A percentile compares a stretch with the other conserved stretches of the same genome.
phyloP scores from a whole-genome alignment of 148 eudicot species.

The Rhododendron kiyosumense region DNA sequence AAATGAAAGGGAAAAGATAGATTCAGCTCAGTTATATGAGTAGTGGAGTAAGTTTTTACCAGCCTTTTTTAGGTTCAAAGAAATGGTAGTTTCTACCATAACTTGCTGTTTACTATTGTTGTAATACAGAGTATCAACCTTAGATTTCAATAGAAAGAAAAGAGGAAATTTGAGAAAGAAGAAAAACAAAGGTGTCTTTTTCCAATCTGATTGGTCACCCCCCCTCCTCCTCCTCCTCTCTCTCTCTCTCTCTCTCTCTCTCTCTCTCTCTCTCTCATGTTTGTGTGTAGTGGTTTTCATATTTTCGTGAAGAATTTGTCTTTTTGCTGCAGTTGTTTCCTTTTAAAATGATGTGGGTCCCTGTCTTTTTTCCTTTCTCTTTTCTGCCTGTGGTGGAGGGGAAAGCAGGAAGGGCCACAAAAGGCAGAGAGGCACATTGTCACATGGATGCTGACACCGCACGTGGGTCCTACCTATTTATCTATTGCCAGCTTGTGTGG shows the following conservation, averaged over 20 bases:
- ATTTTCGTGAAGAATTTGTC: slow-evolving; percentile 12
- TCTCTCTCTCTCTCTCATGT: background rate
- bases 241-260: background rate
- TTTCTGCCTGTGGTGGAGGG: slow-evolving; percentile 7
- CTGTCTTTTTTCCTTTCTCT: background rate
- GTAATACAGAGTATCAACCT: slow-evolving; percentile 7
- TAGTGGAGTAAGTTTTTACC: background rate
- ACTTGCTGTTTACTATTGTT: slow-evolving; percentile 2
- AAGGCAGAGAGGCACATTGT: slow-evolving; percentile 12
- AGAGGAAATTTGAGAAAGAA: background rate
- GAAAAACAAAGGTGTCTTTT: background rate
- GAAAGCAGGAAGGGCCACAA: slow-evolving; percentile 16
- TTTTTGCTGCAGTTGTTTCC: slow-evolving; percentile 4
- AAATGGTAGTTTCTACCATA: background rate
- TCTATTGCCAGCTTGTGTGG: slow-evolving; percentile 13
- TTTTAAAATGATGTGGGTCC: background rate
- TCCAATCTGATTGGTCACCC: background rate
- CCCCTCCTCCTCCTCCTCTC: background rate
- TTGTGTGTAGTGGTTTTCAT: background rate
- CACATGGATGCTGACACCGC: slow-evolving; percentile 24
- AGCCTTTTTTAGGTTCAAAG: slow-evolving; percentile 5
- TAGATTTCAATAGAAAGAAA: slow-evolving; percentile 3
- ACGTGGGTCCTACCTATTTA: slow-evolving; percentile 19
- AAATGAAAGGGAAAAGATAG: background rate
- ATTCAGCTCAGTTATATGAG: slow-evolving; percentile 5